Percentiles rank a stretch among this genome's conserved stretches.
Conservation (phyloP, 129 eudicot genomes). For the Gnaphalium uliginosum region DNA sequence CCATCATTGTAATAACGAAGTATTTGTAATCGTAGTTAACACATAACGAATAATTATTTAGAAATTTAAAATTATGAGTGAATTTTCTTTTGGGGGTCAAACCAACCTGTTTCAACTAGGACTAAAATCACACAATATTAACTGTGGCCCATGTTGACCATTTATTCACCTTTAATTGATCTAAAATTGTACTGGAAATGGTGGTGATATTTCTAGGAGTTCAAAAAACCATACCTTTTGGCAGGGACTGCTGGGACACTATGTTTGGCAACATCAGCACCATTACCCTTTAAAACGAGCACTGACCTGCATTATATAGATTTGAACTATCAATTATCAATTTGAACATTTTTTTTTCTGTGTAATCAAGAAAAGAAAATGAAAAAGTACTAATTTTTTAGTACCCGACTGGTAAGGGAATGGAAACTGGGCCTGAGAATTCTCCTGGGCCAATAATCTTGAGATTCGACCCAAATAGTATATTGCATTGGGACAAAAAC, state of each 20-base stretch:
- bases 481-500: constrained; percentile 65
- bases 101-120: not conserved
- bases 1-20: not conserved
- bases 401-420: constrained; percentile 70
- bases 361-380: not conserved
- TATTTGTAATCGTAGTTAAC: not conserved
- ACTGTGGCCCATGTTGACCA: not conserved
- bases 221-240: constrained; percentile 43
- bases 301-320: constrained; percentile 53
- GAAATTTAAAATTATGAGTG: not conserved
- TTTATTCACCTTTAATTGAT: not conserved
- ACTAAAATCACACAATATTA: not conserved
- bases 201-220: too few relatives aligned
- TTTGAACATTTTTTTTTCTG: not conserved
- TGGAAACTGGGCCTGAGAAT: constrained; percentile 60
- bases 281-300: constrained; percentile 68
- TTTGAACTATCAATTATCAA: constrained; percentile 11
- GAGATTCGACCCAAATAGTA: constrained; percentile 56
- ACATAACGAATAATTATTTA: not conserved
- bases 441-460: constrained; percentile 66
- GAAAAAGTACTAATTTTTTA: not conserved
- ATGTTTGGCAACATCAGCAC: constrained; percentile 79
- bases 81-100: not conserved
- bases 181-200: too few relatives aligned
- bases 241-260: constrained; percentile 70